phyloP scores from a whole-genome alignment of 345 rosid species.

The Isatis tinctoria region DNA sequence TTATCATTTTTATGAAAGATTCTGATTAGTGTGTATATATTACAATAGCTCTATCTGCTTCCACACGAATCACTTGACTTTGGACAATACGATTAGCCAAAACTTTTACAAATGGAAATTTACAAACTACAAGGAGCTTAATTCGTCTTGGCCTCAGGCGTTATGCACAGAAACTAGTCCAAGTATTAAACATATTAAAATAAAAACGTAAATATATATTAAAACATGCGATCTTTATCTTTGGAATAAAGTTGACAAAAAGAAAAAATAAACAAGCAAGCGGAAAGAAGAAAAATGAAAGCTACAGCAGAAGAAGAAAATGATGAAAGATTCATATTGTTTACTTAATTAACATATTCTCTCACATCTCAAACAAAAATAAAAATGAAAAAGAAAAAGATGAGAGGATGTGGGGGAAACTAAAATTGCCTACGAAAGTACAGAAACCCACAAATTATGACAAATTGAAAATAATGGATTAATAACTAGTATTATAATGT shows the following conservation, averaged over 20 bases:
- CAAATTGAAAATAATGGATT: not conserved
- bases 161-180: conserved; percentile 10
- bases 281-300: conserved; percentile 25
- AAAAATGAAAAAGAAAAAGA: not conserved
- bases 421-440: not conserved
- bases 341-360: not conserved
- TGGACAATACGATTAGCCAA: not conserved
- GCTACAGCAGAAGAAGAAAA: conserved; percentile 17
- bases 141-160: not conserved
- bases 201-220: not conserved
- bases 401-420: conserved; percentile 2
- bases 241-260: conserved; percentile 24
- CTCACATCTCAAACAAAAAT: not conserved
- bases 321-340: conserved; percentile 1
- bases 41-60: not conserved
- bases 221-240: conserved; percentile 14
- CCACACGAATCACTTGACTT: not conserved
- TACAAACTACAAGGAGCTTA: not conserved
- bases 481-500: too few relatives aligned
- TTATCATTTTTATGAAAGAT: not conserved
- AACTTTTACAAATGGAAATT: not conserved
- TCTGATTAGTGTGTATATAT: not conserved
- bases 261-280: not conserved
- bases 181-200: not conserved
- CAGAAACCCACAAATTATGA: not conserved